A percentile compares a stretch with the other conserved stretches of the same genome.
Conservation (phyloP, 2,329 filamentous ascomycete genomes). For the Tolypocladium cylindrosporum region DNA sequence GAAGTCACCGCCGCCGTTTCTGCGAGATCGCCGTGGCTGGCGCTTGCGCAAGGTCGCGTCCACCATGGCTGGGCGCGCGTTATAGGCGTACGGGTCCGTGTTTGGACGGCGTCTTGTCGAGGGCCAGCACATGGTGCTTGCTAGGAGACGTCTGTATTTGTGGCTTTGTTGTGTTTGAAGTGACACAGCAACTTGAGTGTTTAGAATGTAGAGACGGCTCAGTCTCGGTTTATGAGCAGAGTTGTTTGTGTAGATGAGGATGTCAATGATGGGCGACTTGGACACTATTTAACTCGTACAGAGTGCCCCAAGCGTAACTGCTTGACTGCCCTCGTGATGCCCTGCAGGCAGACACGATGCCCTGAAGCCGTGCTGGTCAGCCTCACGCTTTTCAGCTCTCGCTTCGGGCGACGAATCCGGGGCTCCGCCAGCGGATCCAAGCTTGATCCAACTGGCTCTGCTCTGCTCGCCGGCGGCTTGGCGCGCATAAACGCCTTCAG, state of each 20-base stretch:
- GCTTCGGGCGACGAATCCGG: not conserved
- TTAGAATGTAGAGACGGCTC: not conserved
- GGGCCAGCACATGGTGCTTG: not conserved
- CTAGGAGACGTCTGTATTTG: not conserved
- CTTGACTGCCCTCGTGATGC: not conserved
- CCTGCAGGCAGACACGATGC: not conserved
- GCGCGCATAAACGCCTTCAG: not conserved
- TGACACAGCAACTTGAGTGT: not conserved
- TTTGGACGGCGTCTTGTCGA: not conserved
- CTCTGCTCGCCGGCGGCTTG: not conserved
- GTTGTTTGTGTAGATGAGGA: too few species aligned
- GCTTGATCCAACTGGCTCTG: not conserved
- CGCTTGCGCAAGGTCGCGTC: not conserved
- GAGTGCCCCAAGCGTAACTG: not conserved
- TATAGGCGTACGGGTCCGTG: not conserved
- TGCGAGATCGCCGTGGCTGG: not conserved
- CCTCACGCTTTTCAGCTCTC: not conserved
- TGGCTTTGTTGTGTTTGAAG: not conserved
- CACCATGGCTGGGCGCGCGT: not conserved
- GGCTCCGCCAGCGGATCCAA: not conserved
- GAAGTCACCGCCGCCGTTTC: not conserved
- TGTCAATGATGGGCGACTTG: not conserved
- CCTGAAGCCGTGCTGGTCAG: not conserved
- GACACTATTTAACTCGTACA: not conserved
- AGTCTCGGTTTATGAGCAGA: not conserved